Conservation (phyloP, 352 stramenopile species). For the Phytophthora agathidicida region DNA sequence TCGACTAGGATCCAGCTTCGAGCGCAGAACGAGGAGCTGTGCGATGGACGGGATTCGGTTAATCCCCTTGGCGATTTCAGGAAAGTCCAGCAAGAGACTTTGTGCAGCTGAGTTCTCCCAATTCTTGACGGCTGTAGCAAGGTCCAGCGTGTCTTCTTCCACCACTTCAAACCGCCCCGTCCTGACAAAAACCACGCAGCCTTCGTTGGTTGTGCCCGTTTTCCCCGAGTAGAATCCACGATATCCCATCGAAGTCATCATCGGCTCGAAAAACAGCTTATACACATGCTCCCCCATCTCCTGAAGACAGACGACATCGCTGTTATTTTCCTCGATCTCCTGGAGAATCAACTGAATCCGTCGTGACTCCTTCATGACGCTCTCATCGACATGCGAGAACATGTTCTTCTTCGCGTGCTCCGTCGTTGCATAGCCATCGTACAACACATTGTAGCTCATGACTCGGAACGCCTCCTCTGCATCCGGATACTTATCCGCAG, state of each 20-base stretch:
- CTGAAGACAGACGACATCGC: conserved; percentile 74
- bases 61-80: conserved; percentile 59
- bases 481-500: conserved; percentile 12
- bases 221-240: conserved; percentile 66
- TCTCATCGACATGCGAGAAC: conserved; percentile 61
- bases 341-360: conserved; percentile 78
- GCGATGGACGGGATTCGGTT: conserved; percentile 66
- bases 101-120: conserved; percentile 41
- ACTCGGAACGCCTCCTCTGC: conserved; percentile 54
- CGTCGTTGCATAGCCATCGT: conserved; percentile 72
- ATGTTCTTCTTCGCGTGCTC: conserved; percentile 57
- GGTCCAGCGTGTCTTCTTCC: conserved; percentile 50
- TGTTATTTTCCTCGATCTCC: conserved; percentile 69
- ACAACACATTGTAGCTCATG: conserved; percentile 87
- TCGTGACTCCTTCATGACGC: conserved; percentile 63
- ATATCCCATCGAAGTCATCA: conserved; percentile 58
- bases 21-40: conserved; percentile 59
- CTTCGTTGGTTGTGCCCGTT: conserved; percentile 71
- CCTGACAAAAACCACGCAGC: conserved; percentile 64
- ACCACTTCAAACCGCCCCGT: conserved; percentile 50
- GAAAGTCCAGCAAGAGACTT: conserved; percentile 52
- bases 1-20: conserved; percentile 16
- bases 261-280: conserved; percentile 59
- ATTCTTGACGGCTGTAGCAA: conserved; percentile 40
- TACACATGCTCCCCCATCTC: conserved; percentile 73